Evolutionary conservation across 345 rosid species (phyloP), one percentile per base, ranked within the genome.

Genomic region (Lepidium africanum): DNA sequence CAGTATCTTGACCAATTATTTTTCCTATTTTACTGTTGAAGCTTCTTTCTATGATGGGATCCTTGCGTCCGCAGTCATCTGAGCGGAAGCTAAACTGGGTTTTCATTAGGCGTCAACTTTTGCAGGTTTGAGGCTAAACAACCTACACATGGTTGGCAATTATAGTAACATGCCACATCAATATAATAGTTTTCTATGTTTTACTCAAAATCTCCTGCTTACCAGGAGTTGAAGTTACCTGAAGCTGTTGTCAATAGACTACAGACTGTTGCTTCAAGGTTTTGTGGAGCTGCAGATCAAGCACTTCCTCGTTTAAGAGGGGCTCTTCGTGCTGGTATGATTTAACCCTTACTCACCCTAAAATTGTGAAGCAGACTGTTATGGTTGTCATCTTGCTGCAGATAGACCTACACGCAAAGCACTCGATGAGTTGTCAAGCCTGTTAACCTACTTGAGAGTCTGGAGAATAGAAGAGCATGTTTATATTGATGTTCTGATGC

Each of bases 281-380:
- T 93, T 76, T 93, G 97, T 78, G 97, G 96, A 72, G 71, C 86
- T 80, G 89, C 90, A 64, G 89, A 90, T 67, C 92, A 88, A 73
- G 96, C 96, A 52, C 92, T 93, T 77, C 90, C 98, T 75, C 87
- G 98, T 52, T 74, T 93, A 78, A 84, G 96, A 77, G 98, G 98
- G 50, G 98, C 98, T 70, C 78, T 93, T 59, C 97, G 86, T 62
- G 76, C 91, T 56, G 96, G 98, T 92, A 87, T 14, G 51, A 61
- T 71, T 47, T 62, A 25, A 25, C 35, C 12, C 39, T 30, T 45
- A 21, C 39, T 30, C 40, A 21, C 9, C 48, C 17, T 57, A 43
- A 25, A 27, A 14, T 12, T 30, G 23, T 63, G 17, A 15, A n/a
- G 25, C n/a, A 39, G 54, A 54, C 12, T 47, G 64, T 55, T 19